Evolutionary conservation across 495 filamentous ascomycete genomes (phyloP).

Genomic region (Apodospora peruviana): DNA sequence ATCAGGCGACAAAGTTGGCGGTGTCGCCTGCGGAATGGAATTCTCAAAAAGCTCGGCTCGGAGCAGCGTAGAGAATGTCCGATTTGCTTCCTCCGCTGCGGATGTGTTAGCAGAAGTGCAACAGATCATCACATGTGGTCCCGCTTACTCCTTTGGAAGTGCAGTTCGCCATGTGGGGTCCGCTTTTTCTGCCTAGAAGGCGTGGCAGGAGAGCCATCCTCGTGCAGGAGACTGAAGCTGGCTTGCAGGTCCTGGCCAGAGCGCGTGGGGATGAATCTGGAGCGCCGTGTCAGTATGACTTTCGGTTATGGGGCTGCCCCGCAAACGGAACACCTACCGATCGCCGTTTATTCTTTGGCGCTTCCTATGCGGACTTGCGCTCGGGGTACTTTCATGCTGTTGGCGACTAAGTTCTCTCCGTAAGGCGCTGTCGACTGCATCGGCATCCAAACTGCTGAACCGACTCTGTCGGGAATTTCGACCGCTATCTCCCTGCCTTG

Average conservation of each 20-base stretch:
- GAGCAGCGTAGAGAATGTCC: conserved; percentile 82
- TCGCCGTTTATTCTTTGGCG: conserved; percentile 81
- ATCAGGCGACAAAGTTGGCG: conserved; percentile 61
- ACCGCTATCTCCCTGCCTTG: conserved; percentile 21
- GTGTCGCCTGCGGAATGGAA: conserved; percentile 76
- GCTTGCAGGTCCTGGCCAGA: conserved; percentile 90
- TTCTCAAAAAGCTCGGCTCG: conserved; percentile 86
- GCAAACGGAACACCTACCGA: too few relatives aligned
- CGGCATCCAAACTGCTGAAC: conserved; percentile 27
- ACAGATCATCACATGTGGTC: background rate
- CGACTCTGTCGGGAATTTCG: conserved; percentile 24
- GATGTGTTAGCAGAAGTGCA: conserved; percentile 4
- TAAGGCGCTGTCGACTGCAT: conserved; percentile 28
- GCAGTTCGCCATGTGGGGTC: conserved; percentile 82
- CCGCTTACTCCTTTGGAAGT: conserved; percentile 84
- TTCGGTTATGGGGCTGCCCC: too few relatives aligned
- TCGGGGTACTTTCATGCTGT: conserved; percentile 63
- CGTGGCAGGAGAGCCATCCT: conserved; percentile 86
- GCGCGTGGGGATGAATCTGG: conserved; percentile 90
- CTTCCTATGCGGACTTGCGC: conserved; percentile 77
- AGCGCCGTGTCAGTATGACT: conserved; percentile 18
- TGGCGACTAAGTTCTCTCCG: conserved; percentile 26
- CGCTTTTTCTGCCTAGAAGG: conserved; percentile 78
- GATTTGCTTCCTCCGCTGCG: conserved; percentile 87
- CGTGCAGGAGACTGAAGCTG: conserved; percentile 83